Conservation (phyloP, 495 filamentous ascomycete species). For the Lentithecium fluviatile region DNA sequence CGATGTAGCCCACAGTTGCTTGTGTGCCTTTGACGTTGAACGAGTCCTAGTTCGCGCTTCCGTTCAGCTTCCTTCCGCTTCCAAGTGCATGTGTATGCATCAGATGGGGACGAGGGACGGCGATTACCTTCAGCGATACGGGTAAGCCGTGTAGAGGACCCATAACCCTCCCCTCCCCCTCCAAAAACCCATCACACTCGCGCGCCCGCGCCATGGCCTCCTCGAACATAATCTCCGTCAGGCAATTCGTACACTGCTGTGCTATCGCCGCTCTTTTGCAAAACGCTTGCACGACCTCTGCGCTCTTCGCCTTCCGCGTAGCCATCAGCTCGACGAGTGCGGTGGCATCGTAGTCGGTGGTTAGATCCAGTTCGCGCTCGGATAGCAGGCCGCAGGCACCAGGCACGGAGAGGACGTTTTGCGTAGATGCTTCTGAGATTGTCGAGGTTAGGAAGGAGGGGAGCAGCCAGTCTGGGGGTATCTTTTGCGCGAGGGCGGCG, state of each 20-base stretch:
- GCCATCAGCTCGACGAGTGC: conserved; percentile 18
- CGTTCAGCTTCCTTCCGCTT: not conserved
- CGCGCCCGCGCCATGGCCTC: conserved; percentile 58
- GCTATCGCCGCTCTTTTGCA: conserved; percentile 37
- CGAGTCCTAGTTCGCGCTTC: conserved; percentile 53
- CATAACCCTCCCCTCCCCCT: conserved; percentile 48
- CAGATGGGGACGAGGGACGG: too few species aligned
- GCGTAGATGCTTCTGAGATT: conserved; percentile 9
- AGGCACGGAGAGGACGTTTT: conserved; percentile 23
- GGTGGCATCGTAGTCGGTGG: conserved; percentile 28
- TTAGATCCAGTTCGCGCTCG: conserved; percentile 22
- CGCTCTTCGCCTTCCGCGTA: conserved; percentile 6
- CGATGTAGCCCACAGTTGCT: conserved; percentile 59
- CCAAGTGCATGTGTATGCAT: too few species aligned
- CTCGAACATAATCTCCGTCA: conserved; percentile 66
- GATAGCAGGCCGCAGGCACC: conserved; percentile 20
- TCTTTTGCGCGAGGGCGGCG: conserved; percentile 12
- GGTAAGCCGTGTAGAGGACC: conserved; percentile 70
- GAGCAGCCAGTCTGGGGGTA: conserved; percentile 27
- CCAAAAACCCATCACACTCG: conserved; percentile 56
- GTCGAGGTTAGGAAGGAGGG: conserved; percentile 10
- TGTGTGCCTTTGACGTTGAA: conserved; percentile 62
- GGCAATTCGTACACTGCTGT: conserved; percentile 49
- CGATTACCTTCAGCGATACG: conserved; percentile 41
- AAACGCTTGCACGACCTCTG: conserved; percentile 32